A percentile compares a stretch with the other conserved stretches of the same genome.
These are phyloP conservation scores for Polyporus arcularius DNA, from an alignment of 768 basidiomycete genomes.

Conservation along the genomic window DNA sequence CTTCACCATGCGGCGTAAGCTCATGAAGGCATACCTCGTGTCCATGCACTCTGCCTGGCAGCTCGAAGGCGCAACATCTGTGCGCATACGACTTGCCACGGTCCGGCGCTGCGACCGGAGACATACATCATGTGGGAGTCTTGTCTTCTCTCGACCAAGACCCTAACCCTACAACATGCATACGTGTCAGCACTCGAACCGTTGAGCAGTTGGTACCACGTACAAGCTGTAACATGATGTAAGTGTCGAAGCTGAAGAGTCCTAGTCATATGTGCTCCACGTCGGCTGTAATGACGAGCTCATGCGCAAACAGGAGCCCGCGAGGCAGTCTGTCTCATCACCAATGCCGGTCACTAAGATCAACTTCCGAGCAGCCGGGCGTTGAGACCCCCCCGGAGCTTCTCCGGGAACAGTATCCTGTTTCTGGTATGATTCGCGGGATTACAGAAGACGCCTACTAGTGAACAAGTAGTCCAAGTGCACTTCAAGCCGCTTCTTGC, in stretches of 20 bases:
- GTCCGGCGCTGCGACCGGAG: no score
- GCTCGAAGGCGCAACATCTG: no score
- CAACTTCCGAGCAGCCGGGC: conserved; percentile 70
- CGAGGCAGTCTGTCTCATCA: conserved; percentile 30
- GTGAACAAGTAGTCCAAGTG: conserved; percentile 71
- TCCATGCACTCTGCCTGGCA: no score
- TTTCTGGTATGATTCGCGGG: conserved; percentile 1
- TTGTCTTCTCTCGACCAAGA: no score
- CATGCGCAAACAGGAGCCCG: conserved; percentile 11
- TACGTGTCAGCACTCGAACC: no score
- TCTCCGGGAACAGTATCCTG: conserved; percentile 42
- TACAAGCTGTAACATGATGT: conserved; percentile 24
- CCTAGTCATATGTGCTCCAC: background rate
- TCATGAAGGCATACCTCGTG: no score
- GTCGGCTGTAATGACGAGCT: background rate
- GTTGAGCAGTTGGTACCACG: no score
- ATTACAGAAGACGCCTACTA: conserved; percentile 25
- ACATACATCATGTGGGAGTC: no score
- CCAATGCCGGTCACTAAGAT: conserved; percentile 65
- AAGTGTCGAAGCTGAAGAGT: background rate
- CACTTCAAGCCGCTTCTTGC: conserved; percentile 82
- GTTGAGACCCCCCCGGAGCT: conserved; percentile 74
- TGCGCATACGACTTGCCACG: no score
- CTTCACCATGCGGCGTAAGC: no score
- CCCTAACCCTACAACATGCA: no score